Conservation (phyloP, 306 rosid genomes). For the Acacia confusa region DNA sequence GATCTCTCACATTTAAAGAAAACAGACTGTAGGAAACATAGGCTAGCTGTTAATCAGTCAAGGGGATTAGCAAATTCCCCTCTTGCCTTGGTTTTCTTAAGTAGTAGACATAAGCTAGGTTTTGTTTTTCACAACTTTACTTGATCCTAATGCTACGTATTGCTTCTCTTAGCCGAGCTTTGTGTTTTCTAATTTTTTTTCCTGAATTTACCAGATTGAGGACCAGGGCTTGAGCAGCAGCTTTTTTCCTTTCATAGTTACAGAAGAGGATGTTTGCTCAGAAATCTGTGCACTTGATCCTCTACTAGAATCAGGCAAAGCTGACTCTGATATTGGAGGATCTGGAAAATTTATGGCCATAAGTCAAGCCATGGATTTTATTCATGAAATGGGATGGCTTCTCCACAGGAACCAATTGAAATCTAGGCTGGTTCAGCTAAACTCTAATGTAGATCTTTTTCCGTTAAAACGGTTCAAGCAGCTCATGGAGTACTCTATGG, state of each 20-base stretch:
- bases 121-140: conserved; percentile 18
- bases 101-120: background rate
- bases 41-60: conserved; percentile 25
- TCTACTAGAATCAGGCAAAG: conserved; percentile 53
- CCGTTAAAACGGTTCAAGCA: conserved; percentile 68
- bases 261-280: conserved; percentile 84
- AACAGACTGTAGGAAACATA: background rate
- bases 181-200: conserved; percentile 24
- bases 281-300: conserved; percentile 80
- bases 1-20: background rate
- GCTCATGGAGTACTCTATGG: conserved; percentile 85
- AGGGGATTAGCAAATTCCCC: conserved; percentile 16
- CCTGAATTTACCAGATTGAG: conserved; percentile 62
- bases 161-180: conserved; percentile 19
- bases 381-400: conserved; percentile 97
- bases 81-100: background rate
- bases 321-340: conserved; percentile 40
- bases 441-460: conserved; percentile 53
- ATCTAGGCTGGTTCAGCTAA: conserved; percentile 58
- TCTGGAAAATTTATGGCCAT: conserved; percentile 48
- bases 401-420: conserved; percentile 74
- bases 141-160: conserved; percentile 20
- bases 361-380: conserved; percentile 80
- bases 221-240: conserved; percentile 89
- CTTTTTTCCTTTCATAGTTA: conserved; percentile 88